These are phyloP conservation scores for Calycina herbarum DNA, from an alignment of 2,329 filamentous ascomycete genomes.

Conservation along the genomic window DNA sequence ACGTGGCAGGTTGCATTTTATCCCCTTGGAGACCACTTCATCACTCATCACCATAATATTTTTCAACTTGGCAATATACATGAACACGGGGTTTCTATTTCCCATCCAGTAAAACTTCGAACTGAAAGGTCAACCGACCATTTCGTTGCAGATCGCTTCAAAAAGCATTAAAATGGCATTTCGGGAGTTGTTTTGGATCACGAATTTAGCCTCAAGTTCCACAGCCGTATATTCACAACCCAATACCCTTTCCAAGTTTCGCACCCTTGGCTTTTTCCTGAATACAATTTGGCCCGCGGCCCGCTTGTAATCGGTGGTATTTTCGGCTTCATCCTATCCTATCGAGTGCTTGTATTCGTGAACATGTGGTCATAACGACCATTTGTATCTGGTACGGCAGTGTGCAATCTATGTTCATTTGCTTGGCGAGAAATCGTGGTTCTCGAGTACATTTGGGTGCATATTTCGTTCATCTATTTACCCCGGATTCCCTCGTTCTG, in stretches of 20 bases:
- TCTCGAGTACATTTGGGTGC: neutral
- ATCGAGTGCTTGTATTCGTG: neutral
- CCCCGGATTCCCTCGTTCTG: conserved; percentile 13
- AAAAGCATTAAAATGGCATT: neutral
- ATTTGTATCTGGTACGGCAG: neutral
- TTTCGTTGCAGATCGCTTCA: neutral
- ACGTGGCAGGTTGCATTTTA: too few species aligned
- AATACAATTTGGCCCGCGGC: neutral
- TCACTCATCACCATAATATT: too few species aligned
- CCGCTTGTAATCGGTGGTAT: neutral
- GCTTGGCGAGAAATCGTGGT: conserved; percentile 1
- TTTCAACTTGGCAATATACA: neutral
- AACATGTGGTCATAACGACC: neutral
- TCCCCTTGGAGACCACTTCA: too few species aligned
- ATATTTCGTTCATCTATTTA: conserved; percentile 17
- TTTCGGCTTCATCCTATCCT: neutral
- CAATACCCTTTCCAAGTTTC: neutral
- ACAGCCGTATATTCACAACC: too few species aligned
- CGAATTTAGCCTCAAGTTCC: conserved; percentile 1
- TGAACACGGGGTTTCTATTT: neutral
- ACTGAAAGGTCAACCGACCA: neutral
- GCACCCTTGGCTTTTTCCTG: neutral
- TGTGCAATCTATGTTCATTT: neutral
- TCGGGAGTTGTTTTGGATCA: neutral
- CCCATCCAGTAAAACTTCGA: neutral